Evolutionary conservation across 129 eudicot species (phyloP), one percentile per base, ranked within the genome.

Genomic region (Gnaphalium uliginosum): DNA sequence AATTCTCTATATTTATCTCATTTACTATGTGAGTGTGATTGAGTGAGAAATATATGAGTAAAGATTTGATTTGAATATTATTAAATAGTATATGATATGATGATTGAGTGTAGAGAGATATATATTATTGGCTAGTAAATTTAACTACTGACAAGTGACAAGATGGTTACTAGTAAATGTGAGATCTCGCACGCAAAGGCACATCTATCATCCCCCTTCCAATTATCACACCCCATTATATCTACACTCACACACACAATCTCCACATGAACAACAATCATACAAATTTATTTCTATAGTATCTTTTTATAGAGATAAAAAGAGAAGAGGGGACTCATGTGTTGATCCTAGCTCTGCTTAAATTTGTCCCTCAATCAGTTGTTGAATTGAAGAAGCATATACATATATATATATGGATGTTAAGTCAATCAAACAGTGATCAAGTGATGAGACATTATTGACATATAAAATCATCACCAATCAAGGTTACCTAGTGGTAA

Each of bases 101-200:
- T 81, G 79, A 66, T 69, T 75, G 82, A 79, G 78, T 79, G 82
- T 79, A 58, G 78, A 22, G 58, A 71, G 67, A 64, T 60, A 70
- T 60, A 78, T 78, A 59, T 78, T 78, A 59, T 78, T 76, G 72
- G 76, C 66, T 78, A 71, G 71, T 71, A 78, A 69, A 53, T 53
- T 17, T 17, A 19, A 60, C 17, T 48, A 76, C 82, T 78, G 82
- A 72, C 82, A 79, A 65, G 11, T 79, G 82, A 79, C 78, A 79
- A 67, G 82, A 79, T 79, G 82, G 82, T 79, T 79, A 79, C 82
- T 79, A 79, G 82, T 57, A 79, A 72, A 71, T 71, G 73, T 79
- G 64, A 79, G 82, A 79, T 79, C 78, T 66, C 70, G 78, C 82
- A 79, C 82, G 82, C 82, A 79, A 79, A 79, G 82, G 77, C 82